Percentiles rank a stretch among this genome's conserved stretches.
phyloP scores from a whole-genome alignment of 768 basidiomycete genomes.

The Galerina sulciceps region DNA sequence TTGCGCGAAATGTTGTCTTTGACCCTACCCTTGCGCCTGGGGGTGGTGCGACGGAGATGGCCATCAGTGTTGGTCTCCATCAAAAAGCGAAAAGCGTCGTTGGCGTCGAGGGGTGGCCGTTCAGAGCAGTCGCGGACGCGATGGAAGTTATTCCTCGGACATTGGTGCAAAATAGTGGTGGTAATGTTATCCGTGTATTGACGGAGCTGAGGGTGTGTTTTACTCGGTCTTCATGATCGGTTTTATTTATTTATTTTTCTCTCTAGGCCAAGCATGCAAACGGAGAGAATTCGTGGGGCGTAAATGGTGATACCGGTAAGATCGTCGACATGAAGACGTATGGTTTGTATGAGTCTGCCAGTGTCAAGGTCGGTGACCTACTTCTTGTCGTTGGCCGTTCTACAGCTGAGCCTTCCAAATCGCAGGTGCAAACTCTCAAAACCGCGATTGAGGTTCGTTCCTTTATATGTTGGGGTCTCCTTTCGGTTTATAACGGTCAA shows the following conservation, averaged over 20 bases:
- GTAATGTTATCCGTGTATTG: conserved; percentile 90
- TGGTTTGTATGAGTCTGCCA: conserved; percentile 93
- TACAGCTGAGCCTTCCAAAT: neutral
- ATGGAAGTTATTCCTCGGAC: conserved; percentile 98
- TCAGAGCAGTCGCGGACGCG: conserved; percentile 91
- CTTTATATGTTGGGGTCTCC: neutral
- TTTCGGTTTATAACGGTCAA: conserved; percentile 1
- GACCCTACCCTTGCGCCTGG: conserved; percentile 94
- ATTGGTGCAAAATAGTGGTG: conserved; percentile 92
- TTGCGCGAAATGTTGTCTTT: conserved; percentile 96
- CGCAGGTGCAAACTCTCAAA: conserved; percentile 90
- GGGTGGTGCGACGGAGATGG: conserved; percentile 98
- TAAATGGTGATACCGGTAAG: conserved; percentile 95
- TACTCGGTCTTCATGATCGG: neutral
- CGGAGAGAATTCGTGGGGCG: conserved; percentile 90
- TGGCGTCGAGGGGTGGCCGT: conserved; percentile 92
- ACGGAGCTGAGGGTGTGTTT: conserved; percentile 86
- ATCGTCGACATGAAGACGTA: conserved; percentile 95
- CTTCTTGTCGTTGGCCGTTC: neutral
- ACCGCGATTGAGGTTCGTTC: conserved; percentile 88
- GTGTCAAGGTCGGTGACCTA: conserved; percentile 72
- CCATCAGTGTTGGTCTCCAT: conserved; percentile 86
- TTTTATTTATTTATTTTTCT: neutral
- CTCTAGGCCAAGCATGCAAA: conserved; percentile 91
- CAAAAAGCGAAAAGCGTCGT: conserved; percentile 78